phyloP scores from a whole-genome alignment of 257 asterid genomes.

The Cynanchum wilfordii region DNA sequence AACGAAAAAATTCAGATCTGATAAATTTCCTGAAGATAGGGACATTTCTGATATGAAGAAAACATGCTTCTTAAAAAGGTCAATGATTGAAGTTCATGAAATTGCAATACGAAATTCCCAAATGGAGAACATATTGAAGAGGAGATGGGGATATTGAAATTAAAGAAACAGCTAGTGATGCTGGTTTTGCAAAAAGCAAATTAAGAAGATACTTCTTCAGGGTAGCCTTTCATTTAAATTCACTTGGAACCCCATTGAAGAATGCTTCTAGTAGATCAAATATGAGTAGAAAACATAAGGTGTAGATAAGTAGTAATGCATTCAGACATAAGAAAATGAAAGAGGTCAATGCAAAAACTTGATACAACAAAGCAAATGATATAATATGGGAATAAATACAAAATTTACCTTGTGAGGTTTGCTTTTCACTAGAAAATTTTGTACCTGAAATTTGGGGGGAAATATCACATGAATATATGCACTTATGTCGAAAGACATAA shows the following conservation, averaged over 20 bases:
- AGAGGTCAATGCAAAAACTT: neutral
- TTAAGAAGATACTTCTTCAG: neutral
- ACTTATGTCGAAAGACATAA: neutral
- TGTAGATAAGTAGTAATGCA: neutral
- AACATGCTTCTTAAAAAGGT: neutral
- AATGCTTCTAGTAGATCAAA: neutral
- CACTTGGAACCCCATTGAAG: neutral
- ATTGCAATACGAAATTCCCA: neutral
- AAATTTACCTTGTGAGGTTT: slow-evolving; percentile 84
- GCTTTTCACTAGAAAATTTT: slow-evolving; percentile 63
- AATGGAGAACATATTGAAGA: neutral
- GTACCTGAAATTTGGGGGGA: slow-evolving; percentile 48
- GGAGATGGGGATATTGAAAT: neutral
- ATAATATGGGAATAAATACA: neutral
- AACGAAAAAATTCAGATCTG: neutral
- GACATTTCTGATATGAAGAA: neutral
- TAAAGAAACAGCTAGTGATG: neutral
- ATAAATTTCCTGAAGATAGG: neutral
- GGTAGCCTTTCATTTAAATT: neutral
- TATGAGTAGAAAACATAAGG: neutral
- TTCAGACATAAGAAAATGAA: neutral
- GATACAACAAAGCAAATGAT: neutral
- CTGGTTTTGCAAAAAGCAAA: neutral
- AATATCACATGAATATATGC: slow-evolving; percentile 13
- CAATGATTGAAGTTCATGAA: neutral